These are phyloP conservation scores for Podila horticola DNA, from an alignment of 192 early-diverging fungal species.

Conservation along the genomic window DNA sequence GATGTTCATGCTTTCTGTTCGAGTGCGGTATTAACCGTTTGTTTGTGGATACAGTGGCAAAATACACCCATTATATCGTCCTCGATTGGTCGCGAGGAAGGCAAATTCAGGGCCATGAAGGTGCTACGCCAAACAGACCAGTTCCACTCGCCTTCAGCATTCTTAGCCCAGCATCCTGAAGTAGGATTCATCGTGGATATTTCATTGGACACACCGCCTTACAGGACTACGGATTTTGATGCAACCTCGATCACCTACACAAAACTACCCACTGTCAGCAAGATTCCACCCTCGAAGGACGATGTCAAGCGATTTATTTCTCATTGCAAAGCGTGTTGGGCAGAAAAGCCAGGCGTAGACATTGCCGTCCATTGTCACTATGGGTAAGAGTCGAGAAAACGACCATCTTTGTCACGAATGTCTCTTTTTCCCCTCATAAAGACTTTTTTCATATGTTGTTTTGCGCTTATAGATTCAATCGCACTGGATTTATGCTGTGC, in stretches of 20 bases:
- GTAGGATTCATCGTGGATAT: slow-evolving; percentile 64
- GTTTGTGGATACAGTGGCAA: slow-evolving; percentile 53
- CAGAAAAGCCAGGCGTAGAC: slow-evolving; percentile 58
- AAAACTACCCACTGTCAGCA: slow-evolving; percentile 60
- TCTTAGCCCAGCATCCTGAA: slow-evolving; percentile 62
- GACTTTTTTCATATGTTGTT: background rate
- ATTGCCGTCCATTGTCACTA: slow-evolving; percentile 70
- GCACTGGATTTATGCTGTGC: slow-evolving; percentile 67
- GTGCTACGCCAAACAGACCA: slow-evolving; percentile 66
- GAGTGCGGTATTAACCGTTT: background rate
- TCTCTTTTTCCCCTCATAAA: background rate
- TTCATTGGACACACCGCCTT: slow-evolving; percentile 61
- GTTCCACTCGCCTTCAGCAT: slow-evolving; percentile 59
- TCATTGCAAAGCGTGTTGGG: slow-evolving; percentile 53
- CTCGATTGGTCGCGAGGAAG: slow-evolving; percentile 39
- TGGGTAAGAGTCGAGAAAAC: slow-evolving; percentile 45
- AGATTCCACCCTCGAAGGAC: slow-evolving; percentile 59
- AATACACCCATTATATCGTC: slow-evolving; percentile 57
- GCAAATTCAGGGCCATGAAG: slow-evolving; percentile 65
- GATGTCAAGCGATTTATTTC: slow-evolving; percentile 57
- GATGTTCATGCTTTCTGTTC: background rate
- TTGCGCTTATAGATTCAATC: slow-evolving; percentile 53
- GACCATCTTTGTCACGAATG: background rate
- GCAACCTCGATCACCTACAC: slow-evolving; percentile 60
- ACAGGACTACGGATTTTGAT: slow-evolving; percentile 64